Base-by-base conservation (phyloP, 2,329 filamentous ascomycete genomes). In the Alternaria sp. region DNA sequence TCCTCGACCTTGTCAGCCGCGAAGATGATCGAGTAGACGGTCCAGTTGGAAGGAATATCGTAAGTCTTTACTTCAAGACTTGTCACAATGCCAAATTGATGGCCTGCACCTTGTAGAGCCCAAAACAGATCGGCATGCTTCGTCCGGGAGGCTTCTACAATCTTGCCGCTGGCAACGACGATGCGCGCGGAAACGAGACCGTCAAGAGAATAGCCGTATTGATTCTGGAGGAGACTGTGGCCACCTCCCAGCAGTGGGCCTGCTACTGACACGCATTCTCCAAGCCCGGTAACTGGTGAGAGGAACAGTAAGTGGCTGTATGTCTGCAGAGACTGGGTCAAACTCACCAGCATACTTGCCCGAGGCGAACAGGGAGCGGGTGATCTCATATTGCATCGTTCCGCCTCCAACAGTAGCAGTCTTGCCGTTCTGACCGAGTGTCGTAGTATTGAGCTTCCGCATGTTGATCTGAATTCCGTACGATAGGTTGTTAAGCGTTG, bases 191-290 rank as follows among this genome's bases (percentile, higher is more conserved):
- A 70, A 3, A 73, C 46, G 10, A 77, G 60, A n/a, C 67, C 63
- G 45, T 75, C 73, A 28, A 86, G 82, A n/a, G 61, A 46, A 1
- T 61, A 66, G 25, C 73, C 73, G 51, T 86, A 76, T 26, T 79
- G 75, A 1, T 84, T 83, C 37, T 82, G 83, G 18, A 89, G 77
- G 71, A 84, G 81, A 4, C 87, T 86, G 66, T 86, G 86, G 1
- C 87, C 87, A 26, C 87, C 87, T 0, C 86, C 86, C 1, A 89
- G 78, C 0, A 85, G 84, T 6, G 89, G 79, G 0, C 86, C 88
- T 2, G 86, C 86, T 6, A 89, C 84, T 4, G 87, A 87, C 2
- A 70, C 67, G 37, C 71, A 76, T 58, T 68, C 62, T 5, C 21
- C 60, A 10, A 73, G 67, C 2, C 70, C 70, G 2, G 69, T 69